These are phyloP conservation scores for Penicillium sp. DNA, from an alignment of 2,329 filamentous ascomycete species.

Conservation along the genomic window DNA sequence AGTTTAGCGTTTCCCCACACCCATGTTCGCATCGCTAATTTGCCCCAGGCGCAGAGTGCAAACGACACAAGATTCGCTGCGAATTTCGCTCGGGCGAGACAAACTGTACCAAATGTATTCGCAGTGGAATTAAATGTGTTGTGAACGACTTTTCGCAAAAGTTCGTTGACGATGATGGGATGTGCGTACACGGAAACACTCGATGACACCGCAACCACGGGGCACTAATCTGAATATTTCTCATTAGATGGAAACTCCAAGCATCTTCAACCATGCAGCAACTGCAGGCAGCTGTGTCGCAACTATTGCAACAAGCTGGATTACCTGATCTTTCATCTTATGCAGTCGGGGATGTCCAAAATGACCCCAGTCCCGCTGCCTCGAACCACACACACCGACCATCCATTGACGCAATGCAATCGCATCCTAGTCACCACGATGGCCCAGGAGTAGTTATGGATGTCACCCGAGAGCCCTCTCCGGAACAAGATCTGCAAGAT, in stretches of 20 bases:
- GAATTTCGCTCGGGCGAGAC: conserved; percentile 49
- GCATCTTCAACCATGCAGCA: conserved; percentile 44
- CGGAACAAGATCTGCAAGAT: conserved; percentile 44
- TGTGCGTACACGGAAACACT: conserved; percentile 38
- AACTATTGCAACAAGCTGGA: conserved; percentile 46
- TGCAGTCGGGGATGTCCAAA: conserved; percentile 29
- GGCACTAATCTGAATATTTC: background rate
- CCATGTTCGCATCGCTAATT: conserved; percentile 1
- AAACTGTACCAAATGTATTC: conserved; percentile 52
- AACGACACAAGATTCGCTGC: conserved; percentile 58
- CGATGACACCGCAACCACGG: background rate
- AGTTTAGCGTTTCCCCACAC: conserved; percentile 22
- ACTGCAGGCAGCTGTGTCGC: conserved; percentile 47
- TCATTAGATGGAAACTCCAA: conserved; percentile 47
- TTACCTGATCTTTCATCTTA: conserved; percentile 45
- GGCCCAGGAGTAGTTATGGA: conserved; percentile 37
- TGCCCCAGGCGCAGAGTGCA: conserved; percentile 49
- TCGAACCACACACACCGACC: conserved; percentile 29
- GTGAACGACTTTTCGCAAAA: conserved; percentile 59
- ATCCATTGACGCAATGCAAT: conserved; percentile 29
- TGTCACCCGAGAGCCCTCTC: conserved; percentile 49
- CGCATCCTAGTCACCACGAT: conserved; percentile 28
- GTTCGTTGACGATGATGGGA: conserved; percentile 55
- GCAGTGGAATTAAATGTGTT: conserved; percentile 53
- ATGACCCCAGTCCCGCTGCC: conserved; percentile 28